Conservation (phyloP, 2,329 filamentous ascomycete genomes). For the Claviceps sp. region DNA sequence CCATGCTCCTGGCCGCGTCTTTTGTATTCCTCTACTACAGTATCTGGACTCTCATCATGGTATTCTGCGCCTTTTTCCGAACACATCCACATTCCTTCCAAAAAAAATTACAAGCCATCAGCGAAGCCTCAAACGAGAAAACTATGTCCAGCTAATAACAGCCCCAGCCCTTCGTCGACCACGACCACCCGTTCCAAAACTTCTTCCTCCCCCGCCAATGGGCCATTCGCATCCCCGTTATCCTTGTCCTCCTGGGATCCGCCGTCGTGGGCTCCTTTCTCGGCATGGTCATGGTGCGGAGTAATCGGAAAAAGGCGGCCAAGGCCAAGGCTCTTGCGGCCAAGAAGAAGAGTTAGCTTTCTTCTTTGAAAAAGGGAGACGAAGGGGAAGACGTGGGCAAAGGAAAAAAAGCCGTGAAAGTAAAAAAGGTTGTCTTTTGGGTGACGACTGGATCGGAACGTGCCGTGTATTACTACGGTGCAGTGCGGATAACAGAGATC, state of each 20-base stretch:
- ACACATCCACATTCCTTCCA: not conserved
- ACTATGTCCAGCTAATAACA: not conserved
- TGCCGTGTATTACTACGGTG: no score
- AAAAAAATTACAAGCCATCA: no score
- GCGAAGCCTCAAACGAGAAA: no score
- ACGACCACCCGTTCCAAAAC: slow-evolving; percentile 81
- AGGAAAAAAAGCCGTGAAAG: not conserved
- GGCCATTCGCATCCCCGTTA: slow-evolving; percentile 97
- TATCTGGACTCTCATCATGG: slow-evolving; percentile 95
- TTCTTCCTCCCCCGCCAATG: slow-evolving; percentile 95
- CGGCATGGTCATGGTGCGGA: slow-evolving; percentile 95
- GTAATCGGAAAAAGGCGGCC: slow-evolving; percentile 92
- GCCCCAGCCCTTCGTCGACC: slow-evolving; percentile 88
- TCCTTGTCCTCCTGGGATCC: slow-evolving; percentile 80
- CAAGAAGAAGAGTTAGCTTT: slow-evolving; percentile 67
- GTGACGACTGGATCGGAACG: no score
- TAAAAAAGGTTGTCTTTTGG: not conserved
- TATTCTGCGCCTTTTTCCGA: slow-evolving; percentile 26
- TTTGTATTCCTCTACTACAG: slow-evolving; percentile 76
- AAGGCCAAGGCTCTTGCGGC: slow-evolving; percentile 74
- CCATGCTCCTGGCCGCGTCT: slow-evolving; percentile 53
- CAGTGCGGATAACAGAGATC: no score
- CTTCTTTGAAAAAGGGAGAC: no score
- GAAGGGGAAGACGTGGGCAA: not conserved
- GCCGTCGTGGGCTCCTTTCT: slow-evolving; percentile 95